A percentile compares a stretch with the other conserved stretches of the same genome.
Evolutionary conservation across 2,329 filamentous ascomycete genomes (phyloP).

Genomic region (Lecanicillium sp.): DNA sequence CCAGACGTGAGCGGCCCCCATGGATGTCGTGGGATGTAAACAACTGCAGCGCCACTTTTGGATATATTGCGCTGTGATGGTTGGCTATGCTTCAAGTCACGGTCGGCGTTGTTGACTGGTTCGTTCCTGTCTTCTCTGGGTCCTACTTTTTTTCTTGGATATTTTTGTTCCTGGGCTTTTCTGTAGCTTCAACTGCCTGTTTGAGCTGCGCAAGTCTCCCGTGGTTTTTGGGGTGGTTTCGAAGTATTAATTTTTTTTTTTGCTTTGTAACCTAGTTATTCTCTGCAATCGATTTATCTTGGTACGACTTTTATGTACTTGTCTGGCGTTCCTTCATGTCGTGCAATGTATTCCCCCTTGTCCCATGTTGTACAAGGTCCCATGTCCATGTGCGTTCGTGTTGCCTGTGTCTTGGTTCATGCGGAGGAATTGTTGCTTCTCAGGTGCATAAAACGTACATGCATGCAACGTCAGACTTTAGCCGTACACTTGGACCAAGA

Average conservation of each 20-base stretch:
- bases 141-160: background rate
- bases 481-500: too few species aligned
- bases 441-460: too few species aligned
- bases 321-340: background rate
- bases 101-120: constrained; percentile 1
- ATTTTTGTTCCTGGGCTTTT: background rate
- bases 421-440: too few species aligned
- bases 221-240: constrained; percentile 1
- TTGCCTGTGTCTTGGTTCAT: too few species aligned
- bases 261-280: constrained; percentile 7
- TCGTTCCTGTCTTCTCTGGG: background rate
- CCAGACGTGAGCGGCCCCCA: too few species aligned
- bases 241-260: constrained; percentile 10
- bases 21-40: background rate
- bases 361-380: too few species aligned
- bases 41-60: background rate
- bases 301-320: background rate
- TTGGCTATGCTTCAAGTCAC: constrained; percentile 2
- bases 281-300: constrained; percentile 13
- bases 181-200: background rate
- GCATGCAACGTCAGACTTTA: too few species aligned
- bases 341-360: background rate
- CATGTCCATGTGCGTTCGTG: too few species aligned
- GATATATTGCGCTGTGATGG: constrained; percentile 13
- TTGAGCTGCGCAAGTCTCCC: constrained; percentile 3